Evolutionary conservation across 2,329 filamentous ascomycete genomes (phyloP).

Genomic region (Curvularia sp.): DNA sequence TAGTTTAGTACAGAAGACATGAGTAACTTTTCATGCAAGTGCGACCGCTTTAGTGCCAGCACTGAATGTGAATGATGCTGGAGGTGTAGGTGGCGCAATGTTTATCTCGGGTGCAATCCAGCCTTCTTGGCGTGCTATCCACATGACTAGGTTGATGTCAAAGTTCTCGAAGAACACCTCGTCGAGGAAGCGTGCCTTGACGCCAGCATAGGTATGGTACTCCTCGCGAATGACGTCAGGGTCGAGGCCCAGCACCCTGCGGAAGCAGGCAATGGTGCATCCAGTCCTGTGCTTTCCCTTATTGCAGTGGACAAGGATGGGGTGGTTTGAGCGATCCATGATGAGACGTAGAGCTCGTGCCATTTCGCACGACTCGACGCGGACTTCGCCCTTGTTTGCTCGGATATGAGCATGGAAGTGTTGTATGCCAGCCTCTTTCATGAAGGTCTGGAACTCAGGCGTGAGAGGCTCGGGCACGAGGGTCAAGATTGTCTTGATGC

Average conservation of each 20-base stretch:
- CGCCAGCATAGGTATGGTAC: conserved; percentile 69
- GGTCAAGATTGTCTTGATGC: conserved; percentile 79
- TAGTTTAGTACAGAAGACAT: conserved; percentile 1
- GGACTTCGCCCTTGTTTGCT: conserved; percentile 79
- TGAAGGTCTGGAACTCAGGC: conserved; percentile 64
- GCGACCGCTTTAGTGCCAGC: conserved; percentile 21
- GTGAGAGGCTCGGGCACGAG: conserved; percentile 60
- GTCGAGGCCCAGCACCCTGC: conserved; percentile 72
- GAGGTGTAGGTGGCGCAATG: conserved; percentile 33
- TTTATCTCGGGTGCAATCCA: conserved; percentile 34
- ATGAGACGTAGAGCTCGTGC: conserved; percentile 73
- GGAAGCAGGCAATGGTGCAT: conserved; percentile 82
- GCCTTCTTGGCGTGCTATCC: conserved; percentile 46
- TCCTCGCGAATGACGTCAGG: conserved; percentile 70
- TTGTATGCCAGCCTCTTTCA: conserved; percentile 70
- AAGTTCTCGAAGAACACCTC: conserved; percentile 56
- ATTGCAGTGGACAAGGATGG: conserved; percentile 89
- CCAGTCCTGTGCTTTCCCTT: conserved; percentile 93
- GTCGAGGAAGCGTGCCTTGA: conserved; percentile 59
- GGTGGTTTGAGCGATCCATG: conserved; percentile 76
- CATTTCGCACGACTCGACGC: conserved; percentile 61
- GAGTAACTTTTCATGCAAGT: conserved; percentile 3
- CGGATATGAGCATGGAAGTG: conserved; percentile 80
- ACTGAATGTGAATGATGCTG: conserved; percentile 27
- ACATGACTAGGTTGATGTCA: conserved; percentile 53